Evolutionary conservation across 495 filamentous ascomycete species (phyloP).

Genomic region (Penicillium verhagenii): DNA sequence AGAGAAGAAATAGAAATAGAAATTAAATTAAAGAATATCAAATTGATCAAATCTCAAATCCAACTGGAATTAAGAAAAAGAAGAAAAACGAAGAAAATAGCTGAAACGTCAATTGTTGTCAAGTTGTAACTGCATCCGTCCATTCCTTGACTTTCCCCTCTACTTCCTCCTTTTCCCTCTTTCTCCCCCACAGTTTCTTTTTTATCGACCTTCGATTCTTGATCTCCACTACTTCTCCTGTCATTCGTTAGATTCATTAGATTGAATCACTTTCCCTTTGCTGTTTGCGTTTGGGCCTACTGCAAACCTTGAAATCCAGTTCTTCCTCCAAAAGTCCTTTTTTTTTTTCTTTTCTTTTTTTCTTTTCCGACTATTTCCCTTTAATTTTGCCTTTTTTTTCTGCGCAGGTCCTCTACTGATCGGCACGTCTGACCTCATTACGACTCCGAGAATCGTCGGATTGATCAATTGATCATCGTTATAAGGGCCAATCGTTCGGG

Average conservation of each 20-base stretch:
- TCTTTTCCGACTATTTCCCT: background rate
- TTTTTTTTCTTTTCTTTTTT: background rate
- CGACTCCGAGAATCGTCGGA: background rate
- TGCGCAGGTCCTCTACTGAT: too few species aligned
- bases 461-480: background rate
- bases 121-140: slow-evolving; percentile 21
- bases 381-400: too few species aligned
- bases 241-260: background rate
- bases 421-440: slow-evolving; percentile 20
- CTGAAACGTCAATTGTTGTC: background rate
- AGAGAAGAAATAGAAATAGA: background rate
- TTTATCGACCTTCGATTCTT: background rate
- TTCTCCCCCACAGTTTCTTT: slow-evolving; percentile 1
- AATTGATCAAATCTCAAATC: background rate
- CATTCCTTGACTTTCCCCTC: slow-evolving; percentile 25
- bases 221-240: background rate
- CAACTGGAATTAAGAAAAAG: background rate
- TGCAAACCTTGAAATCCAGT: background rate
- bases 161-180: slow-evolving; percentile 6
- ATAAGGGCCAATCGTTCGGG: background rate
- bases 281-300: background rate
- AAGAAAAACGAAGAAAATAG: background rate
- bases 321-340: background rate
- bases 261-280: background rate
- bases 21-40: too few species aligned